These are phyloP conservation scores for Histomonas meleagridis DNA, from an alignment of 208 protist genomes.

Conservation along the genomic window DNA sequence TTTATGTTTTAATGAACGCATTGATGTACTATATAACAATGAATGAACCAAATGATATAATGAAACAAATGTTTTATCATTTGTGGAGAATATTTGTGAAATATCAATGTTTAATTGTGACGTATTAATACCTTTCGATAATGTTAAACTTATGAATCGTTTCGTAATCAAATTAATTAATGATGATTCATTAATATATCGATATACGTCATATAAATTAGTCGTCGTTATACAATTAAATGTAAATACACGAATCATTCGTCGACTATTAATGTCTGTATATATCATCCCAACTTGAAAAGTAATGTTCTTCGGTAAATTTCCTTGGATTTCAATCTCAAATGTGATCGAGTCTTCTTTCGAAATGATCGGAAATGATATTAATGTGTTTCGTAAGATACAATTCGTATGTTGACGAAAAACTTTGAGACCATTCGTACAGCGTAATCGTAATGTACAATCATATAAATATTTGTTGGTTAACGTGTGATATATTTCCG, in stretches of 20 bases:
- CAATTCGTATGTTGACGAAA: neutral
- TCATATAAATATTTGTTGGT: neutral
- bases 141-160: neutral
- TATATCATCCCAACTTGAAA: neutral
- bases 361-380: no score
- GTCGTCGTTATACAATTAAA: neutral
- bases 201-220: neutral
- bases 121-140: neutral
- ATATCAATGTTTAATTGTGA: neutral
- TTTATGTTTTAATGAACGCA: neutral
- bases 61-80: neutral
- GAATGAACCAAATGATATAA: neutral
- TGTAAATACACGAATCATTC: slow-evolving; percentile 3
- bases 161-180: neutral
- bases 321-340: no score
- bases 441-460: neutral
- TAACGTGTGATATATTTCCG: neutral
- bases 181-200: neutral
- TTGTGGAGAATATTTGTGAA: no score
- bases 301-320: no score
- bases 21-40: neutral
- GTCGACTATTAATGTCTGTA: neutral
- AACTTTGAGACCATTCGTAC: neutral
- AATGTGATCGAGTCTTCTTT: no score
- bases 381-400: neutral